Evolutionary conservation across 73 alveolate species (phyloP).

Genomic region (Tetrahymena elliotti): DNA sequence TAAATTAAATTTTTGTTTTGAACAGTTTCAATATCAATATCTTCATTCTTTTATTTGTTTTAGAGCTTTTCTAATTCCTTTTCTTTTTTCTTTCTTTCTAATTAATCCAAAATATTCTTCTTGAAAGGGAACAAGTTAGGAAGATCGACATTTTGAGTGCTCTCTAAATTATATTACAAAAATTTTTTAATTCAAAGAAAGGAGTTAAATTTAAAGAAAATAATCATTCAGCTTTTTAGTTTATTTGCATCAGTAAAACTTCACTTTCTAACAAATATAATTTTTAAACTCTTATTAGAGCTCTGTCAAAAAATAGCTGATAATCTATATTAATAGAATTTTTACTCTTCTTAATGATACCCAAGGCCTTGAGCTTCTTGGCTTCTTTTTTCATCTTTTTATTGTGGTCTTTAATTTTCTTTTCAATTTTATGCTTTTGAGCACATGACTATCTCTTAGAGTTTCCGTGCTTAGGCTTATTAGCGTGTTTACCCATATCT

Average conservation of each 20-base stretch:
- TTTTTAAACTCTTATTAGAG: too few relatives aligned
- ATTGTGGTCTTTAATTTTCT: constrained; percentile 32
- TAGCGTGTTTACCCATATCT: constrained; percentile 37
- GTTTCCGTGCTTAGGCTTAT: constrained; percentile 36
- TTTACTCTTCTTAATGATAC: constrained; percentile 22
- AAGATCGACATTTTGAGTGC: constrained; percentile 40
- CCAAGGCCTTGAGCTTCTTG: constrained; percentile 34
- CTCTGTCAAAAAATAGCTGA: not conserved
- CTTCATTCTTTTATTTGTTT: not conserved
- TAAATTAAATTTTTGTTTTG: constrained; percentile 5
- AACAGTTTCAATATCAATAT: not conserved
- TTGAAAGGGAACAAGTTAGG: constrained; percentile 50
- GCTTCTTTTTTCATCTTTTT: constrained; percentile 44
- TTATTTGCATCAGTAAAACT: not conserved
- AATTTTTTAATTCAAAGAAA: too few relatives aligned
- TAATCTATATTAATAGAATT: not conserved
- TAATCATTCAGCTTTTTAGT: too few relatives aligned
- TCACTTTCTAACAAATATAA: too few relatives aligned
- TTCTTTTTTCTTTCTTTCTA: constrained; percentile 50
- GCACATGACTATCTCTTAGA: constrained; percentile 19
- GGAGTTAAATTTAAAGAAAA: too few relatives aligned
- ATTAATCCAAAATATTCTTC: constrained; percentile 38
- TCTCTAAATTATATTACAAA: not conserved
- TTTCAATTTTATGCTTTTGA: constrained; percentile 37
- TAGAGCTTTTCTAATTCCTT: constrained; percentile 17